phyloP scores from a whole-genome alignment of 352 stramenopile genomes.

The Phytophthora sp. region DNA sequence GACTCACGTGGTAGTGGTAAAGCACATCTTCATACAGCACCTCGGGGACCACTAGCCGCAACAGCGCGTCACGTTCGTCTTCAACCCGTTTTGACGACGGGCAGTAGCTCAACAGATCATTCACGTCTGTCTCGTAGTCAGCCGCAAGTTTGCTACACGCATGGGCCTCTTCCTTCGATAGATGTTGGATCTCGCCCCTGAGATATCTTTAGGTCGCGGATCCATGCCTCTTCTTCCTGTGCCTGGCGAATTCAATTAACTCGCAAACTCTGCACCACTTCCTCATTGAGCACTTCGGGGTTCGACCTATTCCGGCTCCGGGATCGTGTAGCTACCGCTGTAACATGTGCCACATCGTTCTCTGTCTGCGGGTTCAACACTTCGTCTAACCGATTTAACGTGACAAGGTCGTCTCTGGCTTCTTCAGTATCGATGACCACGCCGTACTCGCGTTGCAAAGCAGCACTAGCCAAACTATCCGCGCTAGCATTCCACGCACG shows the following conservation, averaged over 20 bases:
- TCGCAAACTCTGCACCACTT: neutral
- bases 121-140: neutral
- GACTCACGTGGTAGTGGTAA: conserved; percentile 12
- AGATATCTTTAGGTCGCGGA: neutral
- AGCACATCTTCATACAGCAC: neutral
- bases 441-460: neutral
- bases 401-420: neutral
- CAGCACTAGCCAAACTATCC: neutral
- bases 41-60: neutral
- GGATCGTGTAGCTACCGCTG: neutral
- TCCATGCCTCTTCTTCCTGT: conserved; percentile 7
- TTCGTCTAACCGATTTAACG: conserved; percentile 1
- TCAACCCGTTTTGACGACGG: neutral
- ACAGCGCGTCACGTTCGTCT: neutral
- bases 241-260: neutral
- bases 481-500: conserved; percentile 1
- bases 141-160: neutral
- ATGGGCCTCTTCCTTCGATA: neutral
- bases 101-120: conserved; percentile 1
- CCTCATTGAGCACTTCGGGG: neutral
- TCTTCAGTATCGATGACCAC: neutral
- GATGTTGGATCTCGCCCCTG: neutral
- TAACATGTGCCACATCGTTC: neutral
- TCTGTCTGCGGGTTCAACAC: no score
- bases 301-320: neutral